Percentiles rank a stretch among this genome's conserved stretches.
Evolutionary conservation across 495 filamentous ascomycete genomes (phyloP).

Genomic region (Penicillium argentinense): DNA sequence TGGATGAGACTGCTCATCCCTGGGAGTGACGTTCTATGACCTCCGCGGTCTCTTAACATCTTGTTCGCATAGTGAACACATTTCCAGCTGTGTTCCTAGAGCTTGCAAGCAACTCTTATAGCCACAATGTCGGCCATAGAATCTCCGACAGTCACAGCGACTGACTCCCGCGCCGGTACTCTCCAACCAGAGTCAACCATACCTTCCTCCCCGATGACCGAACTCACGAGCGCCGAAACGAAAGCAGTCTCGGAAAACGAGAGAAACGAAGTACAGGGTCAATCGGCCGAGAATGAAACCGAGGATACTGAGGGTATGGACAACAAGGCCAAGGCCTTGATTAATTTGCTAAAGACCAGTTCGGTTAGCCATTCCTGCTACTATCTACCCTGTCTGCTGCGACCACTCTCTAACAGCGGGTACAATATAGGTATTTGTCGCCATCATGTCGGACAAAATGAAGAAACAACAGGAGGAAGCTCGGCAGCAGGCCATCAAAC

Average conservation of each 20-base stretch:
- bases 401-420: neutral
- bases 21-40: constrained; percentile 19
- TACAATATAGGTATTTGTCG: constrained; percentile 39
- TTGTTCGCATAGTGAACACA: neutral
- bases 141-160: constrained; percentile 30
- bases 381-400: neutral
- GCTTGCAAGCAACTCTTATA: neutral
- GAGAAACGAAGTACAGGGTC: neutral
- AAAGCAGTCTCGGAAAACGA: constrained; percentile 14
- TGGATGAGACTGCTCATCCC: constrained; percentile 8
- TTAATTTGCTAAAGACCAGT: constrained; percentile 49
- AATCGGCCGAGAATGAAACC: neutral
- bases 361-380: constrained; percentile 41
- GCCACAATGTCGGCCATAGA: constrained; percentile 36
- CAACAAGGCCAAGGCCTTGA: constrained; percentile 40
- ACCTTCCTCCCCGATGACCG: constrained; percentile 43
- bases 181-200: constrained; percentile 39
- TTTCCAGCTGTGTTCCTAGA: neutral
- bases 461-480: constrained; percentile 61
- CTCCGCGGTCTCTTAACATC: constrained; percentile 9
- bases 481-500: constrained; percentile 45
- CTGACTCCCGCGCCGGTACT: constrained; percentile 35
- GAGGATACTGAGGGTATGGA: constrained; percentile 39
- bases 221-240: constrained; percentile 17
- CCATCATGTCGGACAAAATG: constrained; percentile 64